phyloP scores from a whole-genome alignment of 1,139 yeast genomes.

The Blastobotrys serpentis region DNA sequence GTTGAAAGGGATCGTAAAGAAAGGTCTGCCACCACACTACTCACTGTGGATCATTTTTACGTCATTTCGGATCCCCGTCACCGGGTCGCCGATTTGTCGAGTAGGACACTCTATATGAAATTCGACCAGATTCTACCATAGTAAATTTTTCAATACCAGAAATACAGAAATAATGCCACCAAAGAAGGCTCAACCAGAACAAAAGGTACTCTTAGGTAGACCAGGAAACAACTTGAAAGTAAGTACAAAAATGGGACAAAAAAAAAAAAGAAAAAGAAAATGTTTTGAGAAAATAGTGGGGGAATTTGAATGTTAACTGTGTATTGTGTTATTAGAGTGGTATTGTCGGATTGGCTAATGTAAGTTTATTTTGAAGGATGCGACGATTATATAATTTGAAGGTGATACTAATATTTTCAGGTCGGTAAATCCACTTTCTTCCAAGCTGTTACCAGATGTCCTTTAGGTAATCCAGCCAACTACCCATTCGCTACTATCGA shows the following conservation, averaged over 20 bases:
- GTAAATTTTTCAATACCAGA: conserved; percentile 8
- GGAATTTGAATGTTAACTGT: background rate
- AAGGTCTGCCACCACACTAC: too few species aligned
- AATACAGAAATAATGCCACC: conserved; percentile 67
- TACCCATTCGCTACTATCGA: conserved; percentile 98
- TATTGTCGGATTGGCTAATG: conserved; percentile 92
- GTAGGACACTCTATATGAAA: background rate
- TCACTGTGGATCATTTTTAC: too few species aligned
- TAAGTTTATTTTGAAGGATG: background rate
- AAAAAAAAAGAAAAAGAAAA: background rate
- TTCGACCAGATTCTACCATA: background rate
- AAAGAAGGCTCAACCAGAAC: conserved; percentile 87
- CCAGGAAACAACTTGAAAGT: conserved; percentile 70
- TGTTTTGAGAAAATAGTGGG: background rate
- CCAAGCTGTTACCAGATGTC: conserved; percentile 78
- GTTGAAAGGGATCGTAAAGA: too few species aligned
- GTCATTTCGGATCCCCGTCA: too few species aligned
- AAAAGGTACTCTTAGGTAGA: conserved; percentile 89
- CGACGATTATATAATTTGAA: background rate
- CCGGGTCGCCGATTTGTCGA: background rate
- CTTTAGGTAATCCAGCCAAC: conserved; percentile 96
- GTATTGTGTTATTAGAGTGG: conserved; percentile 48
- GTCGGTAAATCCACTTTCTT: conserved; percentile 83
- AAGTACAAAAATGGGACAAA: background rate
- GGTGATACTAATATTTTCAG: background rate